Conservation (phyloP, 495 filamentous ascomycete species). For the Aspergillus olivimuriae region DNA sequence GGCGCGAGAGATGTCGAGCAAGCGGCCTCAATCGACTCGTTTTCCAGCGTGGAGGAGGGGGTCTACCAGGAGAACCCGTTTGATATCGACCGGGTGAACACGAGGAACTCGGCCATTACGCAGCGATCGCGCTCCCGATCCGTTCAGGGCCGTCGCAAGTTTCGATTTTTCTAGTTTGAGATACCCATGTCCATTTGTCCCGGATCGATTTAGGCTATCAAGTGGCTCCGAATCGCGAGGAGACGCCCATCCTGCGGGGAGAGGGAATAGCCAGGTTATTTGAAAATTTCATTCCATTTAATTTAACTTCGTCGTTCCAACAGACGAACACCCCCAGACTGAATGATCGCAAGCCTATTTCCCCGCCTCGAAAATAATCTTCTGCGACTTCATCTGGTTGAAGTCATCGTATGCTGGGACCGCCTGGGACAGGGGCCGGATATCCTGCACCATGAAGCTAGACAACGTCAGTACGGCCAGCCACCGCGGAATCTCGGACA, state of each 20-base stretch:
- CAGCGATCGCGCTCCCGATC: conserved; percentile 12
- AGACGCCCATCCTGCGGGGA: no score
- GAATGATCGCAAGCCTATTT: no score
- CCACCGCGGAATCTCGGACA: background rate
- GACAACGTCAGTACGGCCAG: conserved; percentile 9
- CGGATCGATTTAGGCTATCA: no score
- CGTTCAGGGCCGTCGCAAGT: background rate
- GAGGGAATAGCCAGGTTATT: no score
- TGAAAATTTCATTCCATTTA: no score
- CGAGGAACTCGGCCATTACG: conserved; percentile 21
- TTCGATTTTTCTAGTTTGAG: conserved; percentile 6
- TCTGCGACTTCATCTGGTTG: conserved; percentile 30
- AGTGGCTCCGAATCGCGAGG: no score
- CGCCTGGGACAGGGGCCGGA: conserved; percentile 31
- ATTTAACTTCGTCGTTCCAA: no score
- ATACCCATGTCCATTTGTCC: conserved; percentile 1
- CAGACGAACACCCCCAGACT: no score
- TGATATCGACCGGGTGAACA: conserved; percentile 26
- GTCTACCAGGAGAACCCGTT: conserved; percentile 21
- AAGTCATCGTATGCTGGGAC: conserved; percentile 33
- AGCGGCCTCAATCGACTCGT: no score
- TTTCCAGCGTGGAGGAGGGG: background rate
- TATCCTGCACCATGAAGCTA: conserved; percentile 33
- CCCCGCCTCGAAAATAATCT: conserved; percentile 31
- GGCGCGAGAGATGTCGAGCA: no score